phyloP scores from a whole-genome alignment of 225 moss, liverwort and hornwort genomes.

The Bryoerythrophyllum caledonicum region DNA sequence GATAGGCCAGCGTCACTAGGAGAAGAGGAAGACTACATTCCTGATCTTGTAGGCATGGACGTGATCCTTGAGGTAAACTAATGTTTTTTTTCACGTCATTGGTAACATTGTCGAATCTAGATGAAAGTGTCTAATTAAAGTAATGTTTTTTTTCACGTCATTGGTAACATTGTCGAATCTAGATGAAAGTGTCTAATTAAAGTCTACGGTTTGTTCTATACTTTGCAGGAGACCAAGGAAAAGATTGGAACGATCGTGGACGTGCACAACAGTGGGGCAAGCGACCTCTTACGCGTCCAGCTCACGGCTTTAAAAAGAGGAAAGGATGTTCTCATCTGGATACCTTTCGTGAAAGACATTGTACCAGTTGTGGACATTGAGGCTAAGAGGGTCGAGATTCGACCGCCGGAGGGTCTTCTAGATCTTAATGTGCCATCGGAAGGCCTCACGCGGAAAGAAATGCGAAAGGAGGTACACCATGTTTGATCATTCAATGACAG shows the following conservation, averaged over 20 bases:
- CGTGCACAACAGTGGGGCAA: conserved; percentile 73
- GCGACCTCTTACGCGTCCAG: conserved; percentile 82
- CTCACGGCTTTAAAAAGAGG: conserved; percentile 34
- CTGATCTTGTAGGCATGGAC: conserved; percentile 88
- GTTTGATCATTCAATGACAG: not conserved
- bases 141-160: too few species aligned
- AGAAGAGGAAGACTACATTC: conserved; percentile 77
- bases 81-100: conserved; percentile 4
- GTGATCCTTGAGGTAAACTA: conserved; percentile 68
- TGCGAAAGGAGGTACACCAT: conserved; percentile 58
- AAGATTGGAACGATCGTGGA: conserved; percentile 80
- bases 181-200: too few species aligned
- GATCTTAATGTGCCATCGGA: conserved; percentile 77
- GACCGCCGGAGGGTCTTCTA: conserved; percentile 79
- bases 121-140: not conserved
- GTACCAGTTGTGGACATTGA: conserved; percentile 79
- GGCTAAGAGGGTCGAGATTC: conserved; percentile 67
- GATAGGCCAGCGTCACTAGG: conserved; percentile 60
- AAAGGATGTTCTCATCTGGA: conserved; percentile 65
- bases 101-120: too few species aligned
- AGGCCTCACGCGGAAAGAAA: conserved; percentile 51
- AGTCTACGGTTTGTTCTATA: not conserved
- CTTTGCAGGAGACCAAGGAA: conserved; percentile 63
- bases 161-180: too few species aligned
- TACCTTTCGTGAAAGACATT: conserved; percentile 91